These are phyloP conservation scores for Cyberlindnera misumaiensis DNA, from an alignment of 805 yeast species.

Conservation along the genomic window DNA sequence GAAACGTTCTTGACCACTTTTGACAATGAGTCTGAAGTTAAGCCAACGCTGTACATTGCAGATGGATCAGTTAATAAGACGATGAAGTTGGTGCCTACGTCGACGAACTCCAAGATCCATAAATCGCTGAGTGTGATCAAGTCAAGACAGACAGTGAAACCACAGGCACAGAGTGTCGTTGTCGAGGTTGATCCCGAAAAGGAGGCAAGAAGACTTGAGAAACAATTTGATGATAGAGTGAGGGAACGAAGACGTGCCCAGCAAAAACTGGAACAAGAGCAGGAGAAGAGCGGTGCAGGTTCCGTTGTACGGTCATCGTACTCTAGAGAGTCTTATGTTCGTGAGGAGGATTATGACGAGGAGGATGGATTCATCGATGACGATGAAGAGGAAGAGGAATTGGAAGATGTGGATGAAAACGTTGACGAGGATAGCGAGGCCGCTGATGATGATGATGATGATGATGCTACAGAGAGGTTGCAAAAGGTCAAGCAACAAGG, in stretches of 20 bases:
- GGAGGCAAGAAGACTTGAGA: constrained; percentile 61
- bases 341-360: constrained; percentile 34
- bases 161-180: constrained; percentile 33
- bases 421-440: constrained; percentile 25
- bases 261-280: constrained; percentile 44
- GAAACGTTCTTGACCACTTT: constrained; percentile 70
- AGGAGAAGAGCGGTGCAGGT: constrained; percentile 43
- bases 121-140: constrained; percentile 59
- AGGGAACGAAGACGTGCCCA: constrained; percentile 62
- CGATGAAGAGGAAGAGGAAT: constrained; percentile 46
- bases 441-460: constrained; percentile 30
- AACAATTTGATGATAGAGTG: constrained; percentile 54
- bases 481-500: constrained; percentile 37
- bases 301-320: constrained; percentile 11
- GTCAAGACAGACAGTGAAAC: constrained; percentile 28
- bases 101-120: constrained; percentile 83
- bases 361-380: constrained; percentile 30
- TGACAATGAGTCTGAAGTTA: constrained; percentile 1
- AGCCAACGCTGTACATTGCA: constrained; percentile 22
- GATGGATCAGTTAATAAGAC: constrained; percentile 58
- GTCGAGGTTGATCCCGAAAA: constrained; percentile 59
- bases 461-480: constrained; percentile 31
- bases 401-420: constrained; percentile 30
- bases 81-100: constrained; percentile 79
- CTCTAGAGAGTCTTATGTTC: constrained; percentile 21